These are phyloP conservation scores for Trichoderma gamsii DNA, from an alignment of 495 filamentous ascomycete species.

Conservation along the genomic window DNA sequence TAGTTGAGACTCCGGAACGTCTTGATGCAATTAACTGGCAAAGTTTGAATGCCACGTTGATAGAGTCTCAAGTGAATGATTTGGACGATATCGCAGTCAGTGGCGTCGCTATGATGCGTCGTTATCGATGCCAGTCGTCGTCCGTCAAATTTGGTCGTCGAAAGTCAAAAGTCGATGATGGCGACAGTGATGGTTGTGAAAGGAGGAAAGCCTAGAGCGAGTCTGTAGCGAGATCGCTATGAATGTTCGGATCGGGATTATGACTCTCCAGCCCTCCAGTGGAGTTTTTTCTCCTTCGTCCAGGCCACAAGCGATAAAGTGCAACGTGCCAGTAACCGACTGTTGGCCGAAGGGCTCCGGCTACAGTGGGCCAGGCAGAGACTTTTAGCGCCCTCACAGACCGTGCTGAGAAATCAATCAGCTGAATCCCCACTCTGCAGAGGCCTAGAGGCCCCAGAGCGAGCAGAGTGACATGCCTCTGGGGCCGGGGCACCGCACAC, in stretches of 20 bases:
- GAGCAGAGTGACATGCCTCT: neutral
- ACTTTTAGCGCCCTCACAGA: neutral
- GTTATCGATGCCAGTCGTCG: neutral
- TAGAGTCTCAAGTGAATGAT: no score
- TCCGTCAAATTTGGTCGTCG: neutral
- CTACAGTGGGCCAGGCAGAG: constrained; percentile 1
- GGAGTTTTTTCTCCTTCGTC: neutral
- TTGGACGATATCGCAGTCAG: neutral
- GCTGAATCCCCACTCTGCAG: constrained; percentile 3
- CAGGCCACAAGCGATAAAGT: neutral
- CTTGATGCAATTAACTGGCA: neutral
- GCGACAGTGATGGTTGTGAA: neutral
- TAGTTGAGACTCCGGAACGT: neutral
- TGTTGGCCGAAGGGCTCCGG: constrained; percentile 1
- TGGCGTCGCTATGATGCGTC: neutral
- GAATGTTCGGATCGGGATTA: constrained; percentile 8
- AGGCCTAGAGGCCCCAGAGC: neutral
- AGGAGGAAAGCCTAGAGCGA: neutral
- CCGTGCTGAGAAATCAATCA: constrained; percentile 14
- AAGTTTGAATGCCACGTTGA: no score
- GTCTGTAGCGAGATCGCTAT: neutral
- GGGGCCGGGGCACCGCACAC: neutral
- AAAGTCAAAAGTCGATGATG: neutral
- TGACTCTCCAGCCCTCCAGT: constrained; percentile 10
- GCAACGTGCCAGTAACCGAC: constrained; percentile 13